phyloP scores from a whole-genome alignment of 257 asterid species.

The Fraxinus cuspidata region DNA sequence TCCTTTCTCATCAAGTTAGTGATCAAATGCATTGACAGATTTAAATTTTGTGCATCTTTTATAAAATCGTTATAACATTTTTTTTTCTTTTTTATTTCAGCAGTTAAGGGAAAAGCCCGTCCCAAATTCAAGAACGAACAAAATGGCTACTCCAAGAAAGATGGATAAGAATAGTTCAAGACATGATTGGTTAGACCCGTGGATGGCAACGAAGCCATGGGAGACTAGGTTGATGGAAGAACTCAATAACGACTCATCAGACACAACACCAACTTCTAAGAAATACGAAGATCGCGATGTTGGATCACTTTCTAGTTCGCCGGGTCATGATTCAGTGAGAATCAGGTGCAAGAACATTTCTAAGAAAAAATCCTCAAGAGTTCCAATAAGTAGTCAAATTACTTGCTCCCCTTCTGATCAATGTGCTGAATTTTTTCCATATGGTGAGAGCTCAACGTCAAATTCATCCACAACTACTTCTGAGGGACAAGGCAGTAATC shows the following conservation, averaged over 20 bases:
- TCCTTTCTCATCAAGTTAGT: constrained; percentile 64
- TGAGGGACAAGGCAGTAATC: constrained; percentile 40
- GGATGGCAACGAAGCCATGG: constrained; percentile 76
- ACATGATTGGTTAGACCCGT: constrained; percentile 67
- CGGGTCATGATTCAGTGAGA: constrained; percentile 40
- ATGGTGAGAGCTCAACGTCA: constrained; percentile 70
- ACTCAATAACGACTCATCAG: constrained; percentile 32
- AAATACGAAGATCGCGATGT: constrained; percentile 22
- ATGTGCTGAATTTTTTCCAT: constrained; percentile 43
- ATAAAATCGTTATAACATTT: neutral
- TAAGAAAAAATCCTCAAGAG: constrained; percentile 45
- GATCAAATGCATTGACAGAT: neutral
- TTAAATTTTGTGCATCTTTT: neutral
- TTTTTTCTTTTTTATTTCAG: constrained; percentile 21
- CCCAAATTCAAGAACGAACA: constrained; percentile 36
- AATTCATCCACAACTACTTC: constrained; percentile 70
- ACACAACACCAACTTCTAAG: constrained; percentile 37
- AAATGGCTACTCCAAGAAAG: constrained; percentile 36
- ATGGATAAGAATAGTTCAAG: constrained; percentile 35
- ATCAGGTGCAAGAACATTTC: constrained; percentile 38
- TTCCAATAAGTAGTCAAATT: constrained; percentile 49
- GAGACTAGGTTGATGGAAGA: constrained; percentile 46
- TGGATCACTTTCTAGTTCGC: constrained; percentile 37
- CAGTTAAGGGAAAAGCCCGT: constrained; percentile 37
- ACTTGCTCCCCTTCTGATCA: constrained; percentile 57